These are phyloP conservation scores for Chaetoscypha palmicola DNA, from an alignment of 2,329 filamentous ascomycete species.

Conservation along the genomic window DNA sequence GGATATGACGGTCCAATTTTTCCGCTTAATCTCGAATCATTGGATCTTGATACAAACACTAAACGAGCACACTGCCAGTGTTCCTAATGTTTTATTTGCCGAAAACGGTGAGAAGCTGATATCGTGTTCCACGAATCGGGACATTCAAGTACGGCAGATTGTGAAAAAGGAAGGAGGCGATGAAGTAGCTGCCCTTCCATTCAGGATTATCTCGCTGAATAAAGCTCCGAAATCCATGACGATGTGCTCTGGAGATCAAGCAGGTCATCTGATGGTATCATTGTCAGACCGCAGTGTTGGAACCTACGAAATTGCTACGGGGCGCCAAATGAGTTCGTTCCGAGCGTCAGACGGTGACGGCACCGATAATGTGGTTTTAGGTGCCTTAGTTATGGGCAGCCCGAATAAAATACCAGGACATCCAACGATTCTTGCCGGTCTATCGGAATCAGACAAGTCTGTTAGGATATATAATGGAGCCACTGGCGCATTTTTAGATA, in stretches of 20 bases:
- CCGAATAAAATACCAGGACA: conserved; percentile 46
- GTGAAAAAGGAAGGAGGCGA: conserved; percentile 60
- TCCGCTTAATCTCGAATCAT: conserved; percentile 48
- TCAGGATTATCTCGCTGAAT: conserved; percentile 73
- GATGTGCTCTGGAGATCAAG: conserved; percentile 51
- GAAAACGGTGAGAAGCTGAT: conserved; percentile 61
- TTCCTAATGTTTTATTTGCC: conserved; percentile 70
- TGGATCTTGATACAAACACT: conserved; percentile 85
- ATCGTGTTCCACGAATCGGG: conserved; percentile 84
- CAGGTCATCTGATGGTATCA: conserved; percentile 50
- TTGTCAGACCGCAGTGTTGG: conserved; percentile 53
- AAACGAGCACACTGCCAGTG: conserved; percentile 82
- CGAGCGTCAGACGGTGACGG: conserved; percentile 76
- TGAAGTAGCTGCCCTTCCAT: conserved; percentile 68
- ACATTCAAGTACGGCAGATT: conserved; percentile 73
- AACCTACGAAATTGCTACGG: conserved; percentile 57
- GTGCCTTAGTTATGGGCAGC: conserved; percentile 63
- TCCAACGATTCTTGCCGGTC: conserved; percentile 67
- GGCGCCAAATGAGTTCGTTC: conserved; percentile 65
- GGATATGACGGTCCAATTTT: conserved; percentile 92
- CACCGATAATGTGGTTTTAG: conserved; percentile 74
- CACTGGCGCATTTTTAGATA: conserved; percentile 68
- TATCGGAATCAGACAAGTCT: conserved; percentile 93
- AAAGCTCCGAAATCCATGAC: conserved; percentile 81
- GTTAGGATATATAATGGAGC: conserved; percentile 80